phyloP scores from a whole-genome alignment of 2,329 filamentous ascomycete species.

The Didymella sp. region DNA sequence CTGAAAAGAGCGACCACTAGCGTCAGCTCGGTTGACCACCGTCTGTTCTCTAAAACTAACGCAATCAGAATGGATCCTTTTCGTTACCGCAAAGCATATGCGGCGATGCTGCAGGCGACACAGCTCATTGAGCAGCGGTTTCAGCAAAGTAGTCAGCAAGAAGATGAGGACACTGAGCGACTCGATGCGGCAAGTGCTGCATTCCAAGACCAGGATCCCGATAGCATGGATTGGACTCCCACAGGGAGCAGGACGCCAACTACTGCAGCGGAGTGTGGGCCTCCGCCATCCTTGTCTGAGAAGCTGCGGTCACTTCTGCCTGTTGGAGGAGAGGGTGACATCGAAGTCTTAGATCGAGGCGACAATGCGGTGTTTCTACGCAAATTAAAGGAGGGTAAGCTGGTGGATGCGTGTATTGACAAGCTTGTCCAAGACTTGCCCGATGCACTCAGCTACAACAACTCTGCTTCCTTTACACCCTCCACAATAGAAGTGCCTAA shows the following conservation, averaged over 20 bases:
- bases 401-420: conserved; percentile 49
- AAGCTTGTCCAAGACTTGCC: conserved; percentile 47
- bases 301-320: conserved; percentile 44
- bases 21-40: background rate
- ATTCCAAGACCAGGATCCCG: conserved; percentile 41
- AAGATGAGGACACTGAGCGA: conserved; percentile 14
- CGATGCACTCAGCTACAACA: conserved; percentile 46
- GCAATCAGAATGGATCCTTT: conserved; percentile 46
- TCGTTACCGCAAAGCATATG: conserved; percentile 48
- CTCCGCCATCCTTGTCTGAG: conserved; percentile 37
- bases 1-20: conserved; percentile 3
- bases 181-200: conserved; percentile 18
- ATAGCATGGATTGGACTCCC: conserved; percentile 50
- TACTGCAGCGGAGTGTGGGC: conserved; percentile 40
- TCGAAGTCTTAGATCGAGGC: conserved; percentile 29
- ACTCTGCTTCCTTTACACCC: conserved; percentile 46
- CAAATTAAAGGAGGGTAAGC: conserved; percentile 46
- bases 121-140: conserved; percentile 43
- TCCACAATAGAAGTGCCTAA: conserved; percentile 49
- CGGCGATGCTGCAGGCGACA: conserved; percentile 47
- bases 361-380: conserved; percentile 43
- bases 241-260: conserved; percentile 40
- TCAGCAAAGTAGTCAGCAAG: conserved; percentile 27
- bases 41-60: conserved; percentile 20
- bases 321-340: conserved; percentile 34